phyloP scores from a whole-genome alignment of 805 yeast species.

The Ogataea ganodermae region DNA sequence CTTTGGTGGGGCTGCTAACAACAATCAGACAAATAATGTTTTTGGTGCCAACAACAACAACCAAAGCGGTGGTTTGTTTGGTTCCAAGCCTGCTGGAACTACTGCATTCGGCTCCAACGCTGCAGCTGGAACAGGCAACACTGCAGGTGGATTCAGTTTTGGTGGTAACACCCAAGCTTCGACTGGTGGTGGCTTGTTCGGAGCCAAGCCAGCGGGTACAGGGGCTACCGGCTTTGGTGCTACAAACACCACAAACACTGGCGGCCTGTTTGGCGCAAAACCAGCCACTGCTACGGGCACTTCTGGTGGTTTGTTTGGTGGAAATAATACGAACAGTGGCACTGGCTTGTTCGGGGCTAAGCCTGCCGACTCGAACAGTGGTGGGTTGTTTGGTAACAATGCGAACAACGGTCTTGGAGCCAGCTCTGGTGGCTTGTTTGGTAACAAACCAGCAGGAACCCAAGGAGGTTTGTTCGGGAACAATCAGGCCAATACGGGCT shows the following conservation, averaged over 20 bases:
- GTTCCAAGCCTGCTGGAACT: constrained; percentile 30
- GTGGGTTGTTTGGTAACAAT: constrained; percentile 15
- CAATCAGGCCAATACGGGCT: constrained; percentile 5
- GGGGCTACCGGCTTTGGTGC: constrained; percentile 35
- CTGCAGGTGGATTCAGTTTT: constrained; percentile 19
- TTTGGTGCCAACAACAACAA: constrained; percentile 27
- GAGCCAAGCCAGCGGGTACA: constrained; percentile 23
- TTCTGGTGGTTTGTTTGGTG: constrained; percentile 10
- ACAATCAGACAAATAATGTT: constrained; percentile 20
- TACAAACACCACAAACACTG: constrained; percentile 25
- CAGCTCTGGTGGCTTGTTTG: constrained; percentile 45
- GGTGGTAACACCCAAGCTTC: constrained; percentile 9
- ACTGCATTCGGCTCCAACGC: constrained; percentile 29
- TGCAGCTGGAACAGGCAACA: constrained; percentile 22
- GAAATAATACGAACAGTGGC: constrained; percentile 11
- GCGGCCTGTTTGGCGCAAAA: constrained; percentile 40
- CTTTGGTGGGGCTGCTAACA: constrained; percentile 34
- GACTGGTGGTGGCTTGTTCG: constrained; percentile 42
- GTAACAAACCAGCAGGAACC: constrained; percentile 30
- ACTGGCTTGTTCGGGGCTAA: constrained; percentile 33
- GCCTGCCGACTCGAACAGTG: constrained; percentile 16
- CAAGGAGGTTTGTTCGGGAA: constrained; percentile 40
- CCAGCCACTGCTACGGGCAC: constrained; percentile 22
- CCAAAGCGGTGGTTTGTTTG: constrained; percentile 42
- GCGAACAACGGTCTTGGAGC: constrained; percentile 23